A percentile compares a stretch with the other conserved stretches of the same genome.
Evolutionary conservation across 2,329 filamentous ascomycete species (phyloP).

Genomic region (Rhexocercosporidium sp.): DNA sequence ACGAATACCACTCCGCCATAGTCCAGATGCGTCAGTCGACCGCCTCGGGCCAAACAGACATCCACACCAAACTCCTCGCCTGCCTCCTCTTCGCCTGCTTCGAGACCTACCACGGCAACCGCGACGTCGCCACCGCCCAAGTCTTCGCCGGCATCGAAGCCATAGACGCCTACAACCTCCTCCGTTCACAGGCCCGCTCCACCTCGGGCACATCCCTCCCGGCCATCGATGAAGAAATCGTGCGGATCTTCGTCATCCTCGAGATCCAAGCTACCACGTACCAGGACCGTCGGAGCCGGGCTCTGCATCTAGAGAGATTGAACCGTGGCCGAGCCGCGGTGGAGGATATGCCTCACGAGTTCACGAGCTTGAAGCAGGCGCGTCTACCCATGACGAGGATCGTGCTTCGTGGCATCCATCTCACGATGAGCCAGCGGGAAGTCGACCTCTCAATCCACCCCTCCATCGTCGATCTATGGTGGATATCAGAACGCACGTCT

Average conservation of each 20-base stretch:
- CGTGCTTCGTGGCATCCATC: conserved; percentile 5
- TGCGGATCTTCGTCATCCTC: conserved; percentile 10
- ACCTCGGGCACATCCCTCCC: neutral
- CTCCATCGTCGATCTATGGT: neutral
- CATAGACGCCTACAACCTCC: conserved; percentile 8
- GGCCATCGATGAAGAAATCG: conserved; percentile 11
- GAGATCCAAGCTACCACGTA: conserved; percentile 16
- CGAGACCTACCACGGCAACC: conserved; percentile 18
- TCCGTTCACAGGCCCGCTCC: neutral
- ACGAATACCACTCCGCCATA: conserved; percentile 15
- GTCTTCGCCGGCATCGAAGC: conserved; percentile 9
- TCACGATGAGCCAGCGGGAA: neutral
- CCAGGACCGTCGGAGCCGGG: neutral
- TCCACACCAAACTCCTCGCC: conserved; percentile 14
- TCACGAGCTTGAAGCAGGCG: conserved; percentile 8
- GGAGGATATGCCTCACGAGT: conserved; percentile 1
- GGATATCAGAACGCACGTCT: neutral
- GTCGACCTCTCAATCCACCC: neutral
- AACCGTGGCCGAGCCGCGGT: neutral
- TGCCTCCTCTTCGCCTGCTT: conserved; percentile 23
- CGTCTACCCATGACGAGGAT: neutral
- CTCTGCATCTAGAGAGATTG: neutral
- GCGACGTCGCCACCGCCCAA: neutral
- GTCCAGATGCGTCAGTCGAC: neutral
- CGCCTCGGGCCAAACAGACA: neutral